Evolutionary conservation across 2,329 filamentous ascomycete genomes (phyloP).

Genomic region (Sclerotiophoma versabilis): DNA sequence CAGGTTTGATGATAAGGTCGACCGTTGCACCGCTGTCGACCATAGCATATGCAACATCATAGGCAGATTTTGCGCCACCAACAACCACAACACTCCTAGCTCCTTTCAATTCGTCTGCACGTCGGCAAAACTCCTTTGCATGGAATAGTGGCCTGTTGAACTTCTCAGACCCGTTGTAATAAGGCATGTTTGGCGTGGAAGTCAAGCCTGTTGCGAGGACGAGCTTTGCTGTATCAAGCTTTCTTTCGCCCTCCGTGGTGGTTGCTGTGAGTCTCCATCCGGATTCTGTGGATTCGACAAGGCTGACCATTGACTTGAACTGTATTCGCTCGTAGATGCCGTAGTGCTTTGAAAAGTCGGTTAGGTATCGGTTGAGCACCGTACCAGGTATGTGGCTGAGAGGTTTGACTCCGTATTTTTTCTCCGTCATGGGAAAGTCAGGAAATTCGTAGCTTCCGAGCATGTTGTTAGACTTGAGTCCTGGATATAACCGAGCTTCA

Average conservation of each 20-base stretch:
- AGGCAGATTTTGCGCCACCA: constrained; percentile 69
- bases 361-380: constrained; percentile 5
- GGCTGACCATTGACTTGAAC: constrained; percentile 1
- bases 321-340: constrained; percentile 1
- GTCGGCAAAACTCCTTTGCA: constrained; percentile 58
- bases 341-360: constrained; percentile 9
- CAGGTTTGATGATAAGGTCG: constrained; percentile 64
- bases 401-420: constrained; percentile 11
- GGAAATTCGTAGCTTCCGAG: constrained; percentile 11
- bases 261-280: constrained; percentile 6
- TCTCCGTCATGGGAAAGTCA: constrained; percentile 9
- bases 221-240: constrained; percentile 54
- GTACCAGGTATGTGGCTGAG: constrained; percentile 7
- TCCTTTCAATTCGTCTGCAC: constrained; percentile 48
- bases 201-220: constrained; percentile 69
- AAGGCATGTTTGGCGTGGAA: constrained; percentile 63
- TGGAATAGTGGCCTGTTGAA: constrained; percentile 66
- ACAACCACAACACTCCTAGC: constrained; percentile 58
- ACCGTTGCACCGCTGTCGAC: constrained; percentile 64
- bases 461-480: constrained; percentile 10
- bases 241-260: constrained; percentile 1
- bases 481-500: constrained; percentile 2
- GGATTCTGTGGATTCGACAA: not conserved
- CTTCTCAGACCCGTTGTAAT: constrained; percentile 47
- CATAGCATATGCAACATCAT: constrained; percentile 67